Base-by-base conservation (phyloP, 306 rosid species). In the Ochetophila trinervis region DNA sequence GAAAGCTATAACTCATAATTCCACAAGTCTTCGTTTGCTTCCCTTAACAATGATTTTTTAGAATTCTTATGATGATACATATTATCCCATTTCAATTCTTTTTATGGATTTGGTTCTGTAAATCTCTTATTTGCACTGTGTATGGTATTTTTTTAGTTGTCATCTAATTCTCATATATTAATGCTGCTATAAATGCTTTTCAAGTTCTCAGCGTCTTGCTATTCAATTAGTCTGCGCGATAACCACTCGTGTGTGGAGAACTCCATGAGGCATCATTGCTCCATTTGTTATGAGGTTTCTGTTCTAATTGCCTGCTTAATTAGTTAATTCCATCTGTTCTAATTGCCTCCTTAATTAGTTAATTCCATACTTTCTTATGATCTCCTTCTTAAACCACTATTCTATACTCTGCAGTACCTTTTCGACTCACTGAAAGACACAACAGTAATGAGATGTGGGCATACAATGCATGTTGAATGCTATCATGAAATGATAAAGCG, bases 191-290 rank as follows among this genome's bases (percentile, higher is more conserved):
- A n/a, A 57, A 35, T 57, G 57, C 52, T 61, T 54, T 73, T 27
- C 67, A 19, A 67, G 23, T n/a, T 53, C 70, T 67, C 78, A 90
- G 99, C 90, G 60, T 86, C 96, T n/a, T 94, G 99, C 81, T 90
- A 94, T 80, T 78, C 90, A 8, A 53, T 73, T 69, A 20, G 14
- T 65, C 81, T 94, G 77, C 96, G 86, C 0, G 87, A 76, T 76
- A 94, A 94, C 76, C 99, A 94, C 84, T 67, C 66, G 65, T 94
- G 97, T 52, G 84, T 94, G 68, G 99, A 94, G 84, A 85, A 94
- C 84, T 90, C 99, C 77, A 94, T 94, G 99, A 77, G 83, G 69
- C 96, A 94, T 77, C 97, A 94, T 73, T 94, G 99, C 63, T 90
- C 99, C 47, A 94, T 94, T 61, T 94, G 99, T 70, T 94, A 90